These are phyloP conservation scores for Creolimax fragrantissima DNA, from an alignment of 78 protist species.

Conservation along the genomic window DNA sequence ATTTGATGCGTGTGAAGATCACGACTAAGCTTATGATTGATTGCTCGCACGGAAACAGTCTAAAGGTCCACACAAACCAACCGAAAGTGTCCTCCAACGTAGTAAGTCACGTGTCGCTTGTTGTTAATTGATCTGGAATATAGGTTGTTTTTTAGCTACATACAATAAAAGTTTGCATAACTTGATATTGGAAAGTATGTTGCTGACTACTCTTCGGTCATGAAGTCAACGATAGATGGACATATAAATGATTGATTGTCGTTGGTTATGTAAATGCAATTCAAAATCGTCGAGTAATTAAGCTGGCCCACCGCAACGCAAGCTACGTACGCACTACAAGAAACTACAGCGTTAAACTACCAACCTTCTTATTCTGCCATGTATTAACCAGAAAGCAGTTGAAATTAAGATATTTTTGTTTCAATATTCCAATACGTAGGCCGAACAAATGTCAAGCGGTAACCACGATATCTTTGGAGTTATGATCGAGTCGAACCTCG, in stretches of 20 bases:
- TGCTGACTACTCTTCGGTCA: too few relatives aligned
- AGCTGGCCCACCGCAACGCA: too few relatives aligned
- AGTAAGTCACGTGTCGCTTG: background rate
- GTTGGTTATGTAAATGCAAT: too few relatives aligned
- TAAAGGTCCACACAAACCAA: conserved; percentile 44
- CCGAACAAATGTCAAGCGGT: conserved; percentile 34
- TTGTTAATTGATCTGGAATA: background rate
- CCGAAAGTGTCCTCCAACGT: conserved; percentile 23
- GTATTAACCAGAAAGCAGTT: too few relatives aligned
- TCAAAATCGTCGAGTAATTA: too few relatives aligned
- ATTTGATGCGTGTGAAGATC: background rate
- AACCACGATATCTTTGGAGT: conserved; percentile 40
- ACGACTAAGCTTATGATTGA: conserved; percentile 43
- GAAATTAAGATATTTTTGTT: too few relatives aligned
- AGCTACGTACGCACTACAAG: too few relatives aligned
- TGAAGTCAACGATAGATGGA: too few relatives aligned
- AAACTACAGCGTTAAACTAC: too few relatives aligned
- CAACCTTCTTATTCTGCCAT: too few relatives aligned
- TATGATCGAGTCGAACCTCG: conserved; percentile 62
- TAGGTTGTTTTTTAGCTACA: background rate
- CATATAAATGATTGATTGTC: too few relatives aligned
- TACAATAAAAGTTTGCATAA: background rate
- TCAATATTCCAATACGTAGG: background rate
- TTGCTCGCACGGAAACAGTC: conserved; percentile 46
- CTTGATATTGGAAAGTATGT: too few relatives aligned